Evolutionary conservation across 1,284 basidiomycete genomes (phyloP).

Genomic region (Butyriboletus pseudospeciosus): DNA sequence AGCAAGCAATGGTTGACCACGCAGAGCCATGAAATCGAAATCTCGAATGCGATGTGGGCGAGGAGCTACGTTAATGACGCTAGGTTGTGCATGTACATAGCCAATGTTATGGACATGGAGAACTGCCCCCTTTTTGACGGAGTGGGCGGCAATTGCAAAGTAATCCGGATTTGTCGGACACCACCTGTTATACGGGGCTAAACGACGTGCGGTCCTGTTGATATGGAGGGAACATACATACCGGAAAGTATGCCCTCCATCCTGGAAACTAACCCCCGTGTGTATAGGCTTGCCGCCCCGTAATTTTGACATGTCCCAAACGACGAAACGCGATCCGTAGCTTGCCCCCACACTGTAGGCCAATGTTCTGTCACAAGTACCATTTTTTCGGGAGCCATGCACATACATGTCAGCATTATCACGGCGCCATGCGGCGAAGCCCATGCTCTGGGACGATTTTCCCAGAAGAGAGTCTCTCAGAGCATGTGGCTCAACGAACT

Average conservation of each 20-base stretch:
- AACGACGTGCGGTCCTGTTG: background rate
- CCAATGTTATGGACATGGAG: conserved; percentile 64
- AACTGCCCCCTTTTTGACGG: conserved; percentile 55
- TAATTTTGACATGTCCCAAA: conserved; percentile 71
- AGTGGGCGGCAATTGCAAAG: conserved; percentile 66
- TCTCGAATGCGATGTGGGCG: conserved; percentile 63
- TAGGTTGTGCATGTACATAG: conserved; percentile 61
- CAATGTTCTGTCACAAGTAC: conserved; percentile 7
- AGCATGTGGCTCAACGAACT: conserved; percentile 65
- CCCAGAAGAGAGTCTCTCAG: conserved; percentile 52
- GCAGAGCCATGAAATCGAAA: conserved; percentile 66
- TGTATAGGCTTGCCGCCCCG: conserved; percentile 66
- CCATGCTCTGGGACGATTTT: conserved; percentile 44
- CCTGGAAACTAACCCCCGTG: conserved; percentile 57
- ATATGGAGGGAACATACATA: conserved; percentile 40
- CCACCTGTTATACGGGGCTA: conserved; percentile 48
- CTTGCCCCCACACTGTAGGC: conserved; percentile 61
- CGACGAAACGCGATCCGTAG: conserved; percentile 61
- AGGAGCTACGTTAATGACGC: conserved; percentile 51
- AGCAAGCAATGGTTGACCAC: conserved; percentile 59
- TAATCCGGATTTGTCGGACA: conserved; percentile 68
- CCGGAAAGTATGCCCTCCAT: conserved; percentile 67
- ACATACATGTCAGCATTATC: conserved; percentile 68
- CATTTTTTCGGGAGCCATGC: background rate
- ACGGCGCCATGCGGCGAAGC: conserved; percentile 62